Percentiles rank a stretch among this genome's conserved stretches.
Evolutionary conservation across 768 basidiomycete genomes (phyloP).

Genomic region (Suillus tomentosus): DNA sequence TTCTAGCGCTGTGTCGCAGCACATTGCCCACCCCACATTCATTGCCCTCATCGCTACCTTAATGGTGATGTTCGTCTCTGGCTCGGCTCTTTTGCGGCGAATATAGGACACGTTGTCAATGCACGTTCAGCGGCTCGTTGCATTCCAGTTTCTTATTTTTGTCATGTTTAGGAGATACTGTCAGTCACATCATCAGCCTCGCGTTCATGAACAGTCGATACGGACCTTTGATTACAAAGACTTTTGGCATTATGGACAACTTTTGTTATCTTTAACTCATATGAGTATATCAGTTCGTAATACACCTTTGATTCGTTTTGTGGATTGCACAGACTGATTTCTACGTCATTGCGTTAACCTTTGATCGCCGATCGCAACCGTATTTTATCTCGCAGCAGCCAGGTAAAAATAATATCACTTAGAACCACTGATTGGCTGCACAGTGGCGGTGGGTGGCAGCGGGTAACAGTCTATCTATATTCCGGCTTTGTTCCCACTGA

Average conservation of each 20-base stretch:
- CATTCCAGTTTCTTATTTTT: background rate
- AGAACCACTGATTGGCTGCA: background rate
- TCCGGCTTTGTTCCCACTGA: background rate
- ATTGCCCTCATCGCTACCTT: conserved; percentile 56
- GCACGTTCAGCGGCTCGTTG: background rate
- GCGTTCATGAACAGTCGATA: background rate
- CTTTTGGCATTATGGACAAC: conserved; percentile 3
- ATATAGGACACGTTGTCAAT: conserved; percentile 7
- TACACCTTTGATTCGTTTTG: background rate
- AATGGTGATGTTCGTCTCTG: conserved; percentile 67
- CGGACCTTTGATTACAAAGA: conserved; percentile 2
- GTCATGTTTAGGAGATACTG: background rate
- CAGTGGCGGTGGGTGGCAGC: background rate
- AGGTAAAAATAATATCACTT: background rate
- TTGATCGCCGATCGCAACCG: conserved; percentile 1
- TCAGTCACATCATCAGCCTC: background rate
- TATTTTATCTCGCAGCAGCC: background rate
- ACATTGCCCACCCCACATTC: conserved; percentile 53
- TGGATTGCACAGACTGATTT: background rate
- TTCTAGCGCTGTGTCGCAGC: conserved; percentile 38
- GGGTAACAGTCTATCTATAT: background rate
- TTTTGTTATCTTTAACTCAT: background rate
- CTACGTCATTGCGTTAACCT: background rate
- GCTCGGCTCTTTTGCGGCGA: conserved; percentile 39
- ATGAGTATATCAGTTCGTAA: conserved; percentile 8